A percentile compares a stretch with the other conserved stretches of the same genome.
These are phyloP conservation scores for Phytopythium boreale DNA, from an alignment of 352 stramenopile genomes.

Conservation along the genomic window DNA sequence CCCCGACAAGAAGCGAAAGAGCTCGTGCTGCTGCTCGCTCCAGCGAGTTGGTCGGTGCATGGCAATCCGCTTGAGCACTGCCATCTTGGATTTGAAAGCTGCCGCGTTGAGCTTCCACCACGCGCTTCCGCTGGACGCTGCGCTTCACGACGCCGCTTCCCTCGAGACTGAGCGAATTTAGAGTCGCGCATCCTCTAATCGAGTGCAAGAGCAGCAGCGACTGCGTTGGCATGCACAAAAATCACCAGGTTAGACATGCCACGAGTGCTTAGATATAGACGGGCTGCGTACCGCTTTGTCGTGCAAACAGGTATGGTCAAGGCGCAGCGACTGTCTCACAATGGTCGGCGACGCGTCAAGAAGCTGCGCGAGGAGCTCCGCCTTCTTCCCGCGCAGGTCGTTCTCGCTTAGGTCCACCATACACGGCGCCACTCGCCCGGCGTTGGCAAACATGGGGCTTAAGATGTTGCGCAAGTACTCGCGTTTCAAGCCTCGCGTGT, in stretches of 20 bases:
- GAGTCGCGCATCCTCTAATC: constrained; percentile 42
- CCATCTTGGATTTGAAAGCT: background rate
- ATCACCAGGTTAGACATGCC: background rate
- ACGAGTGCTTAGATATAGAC: background rate
- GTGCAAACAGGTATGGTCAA: constrained; percentile 51
- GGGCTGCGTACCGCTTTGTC: constrained; percentile 48
- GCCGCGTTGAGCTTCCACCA: background rate
- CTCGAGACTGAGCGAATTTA: constrained; percentile 66
- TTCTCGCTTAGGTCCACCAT: constrained; percentile 79
- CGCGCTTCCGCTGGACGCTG: constrained; percentile 14
- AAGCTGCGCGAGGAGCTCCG: constrained; percentile 43
- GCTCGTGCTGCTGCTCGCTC: constrained; percentile 26
- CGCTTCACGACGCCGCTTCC: constrained; percentile 58
- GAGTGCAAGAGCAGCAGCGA: constrained; percentile 57
- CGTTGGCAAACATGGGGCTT: constrained; percentile 66
- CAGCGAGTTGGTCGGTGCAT: constrained; percentile 17
- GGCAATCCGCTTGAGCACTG: background rate
- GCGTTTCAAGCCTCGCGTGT: constrained; percentile 29
- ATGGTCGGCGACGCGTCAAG: constrained; percentile 40
- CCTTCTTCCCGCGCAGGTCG: constrained; percentile 47
- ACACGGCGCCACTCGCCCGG: constrained; percentile 29
- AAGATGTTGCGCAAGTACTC: constrained; percentile 44
- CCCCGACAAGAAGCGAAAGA: constrained; percentile 39
- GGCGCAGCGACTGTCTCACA: constrained; percentile 37
- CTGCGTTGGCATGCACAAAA: constrained; percentile 18